Evolutionary conservation across 2,329 filamentous ascomycete genomes (phyloP).

Genomic region (Verticillium albo-atrum): DNA sequence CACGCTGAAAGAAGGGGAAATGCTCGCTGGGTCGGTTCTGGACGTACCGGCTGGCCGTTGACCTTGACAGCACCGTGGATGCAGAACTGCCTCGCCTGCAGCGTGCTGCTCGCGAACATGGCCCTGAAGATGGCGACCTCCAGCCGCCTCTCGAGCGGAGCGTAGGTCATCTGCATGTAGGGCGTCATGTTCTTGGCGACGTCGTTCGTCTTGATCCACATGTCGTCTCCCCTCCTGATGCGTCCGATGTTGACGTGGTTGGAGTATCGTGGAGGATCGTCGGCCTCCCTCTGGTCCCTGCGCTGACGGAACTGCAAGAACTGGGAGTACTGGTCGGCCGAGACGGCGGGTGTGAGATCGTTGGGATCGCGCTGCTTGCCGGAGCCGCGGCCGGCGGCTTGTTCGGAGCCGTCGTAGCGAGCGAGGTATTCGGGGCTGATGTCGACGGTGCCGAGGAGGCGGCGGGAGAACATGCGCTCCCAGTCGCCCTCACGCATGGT

Average conservation of each 20-base stretch:
- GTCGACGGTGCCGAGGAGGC: slow-evolving; percentile 75
- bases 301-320: slow-evolving; percentile 4
- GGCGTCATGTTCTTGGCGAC: slow-evolving; percentile 57
- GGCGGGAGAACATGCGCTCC: slow-evolving; percentile 85
- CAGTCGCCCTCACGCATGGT: slow-evolving; percentile 91
- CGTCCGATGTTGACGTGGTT: background rate
- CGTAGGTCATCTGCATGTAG: slow-evolving; percentile 95
- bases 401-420: slow-evolving; percentile 72
- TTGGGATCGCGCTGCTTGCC: slow-evolving; percentile 45
- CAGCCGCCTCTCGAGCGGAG: slow-evolving; percentile 82
- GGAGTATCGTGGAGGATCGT: background rate
- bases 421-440: slow-evolving; percentile 83
- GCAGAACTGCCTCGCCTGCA: slow-evolving; percentile 91
- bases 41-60: slow-evolving; percentile 84
- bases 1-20: no score
- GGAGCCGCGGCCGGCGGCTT: slow-evolving; percentile 78
- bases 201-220: slow-evolving; percentile 12
- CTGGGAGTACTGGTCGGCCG: slow-evolving; percentile 16
- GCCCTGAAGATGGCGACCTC: slow-evolving; percentile 94
- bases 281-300: background rate
- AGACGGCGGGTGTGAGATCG: slow-evolving; percentile 13
- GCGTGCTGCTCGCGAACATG: slow-evolving; percentile 86
- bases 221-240: background rate
- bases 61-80: slow-evolving; percentile 91
- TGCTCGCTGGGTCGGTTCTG: background rate